Base-by-base conservation (phyloP, 495 filamentous ascomycete genomes). In the Platismatia glauca region DNA sequence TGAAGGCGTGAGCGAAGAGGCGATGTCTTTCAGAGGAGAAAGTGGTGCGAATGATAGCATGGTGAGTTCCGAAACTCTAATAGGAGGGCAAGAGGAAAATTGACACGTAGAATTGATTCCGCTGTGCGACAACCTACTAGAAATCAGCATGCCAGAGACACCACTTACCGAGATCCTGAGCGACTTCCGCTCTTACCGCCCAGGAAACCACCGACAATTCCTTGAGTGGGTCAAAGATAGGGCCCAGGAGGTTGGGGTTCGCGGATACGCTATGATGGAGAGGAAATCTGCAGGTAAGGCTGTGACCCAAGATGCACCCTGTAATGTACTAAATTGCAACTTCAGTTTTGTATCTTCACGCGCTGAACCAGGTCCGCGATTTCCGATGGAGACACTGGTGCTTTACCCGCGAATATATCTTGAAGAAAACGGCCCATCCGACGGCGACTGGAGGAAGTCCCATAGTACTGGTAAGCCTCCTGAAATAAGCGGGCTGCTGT, bases 381-480 rank as follows among this genome's bases (percentile, higher is more conserved):
- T 96, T 95, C 76, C 77, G 91, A 63, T 96, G 91, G 91, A 80
- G 91, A 5, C 91, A 95, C 69, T 96, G 91, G 91, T 85, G 91
- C 64, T 95, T 96, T 68, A 90, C 90, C n/a, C 78, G 90, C 27
- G 91, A 96, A 79, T 96, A 96, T 66, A 95, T 96, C 63, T 81
- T 96, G 60, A 89, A 89, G 69, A 81, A 85, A 62, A 94, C 89
- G 0, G 78, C 76, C 0, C 89, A 96, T 68, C 90, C 91, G 0
- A 93, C 88, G 34, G 91, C 91, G 7, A 96, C 91, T 0, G 91
- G 91, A 1, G 91, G 91, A 2, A 93, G 89, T 69, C 91, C 91
- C 1, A 95, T 96, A 62, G 88, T 96, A 16, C 93, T 88, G 24
- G 83, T 83, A 73, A 69, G 81, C 76, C 15, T 20, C 4, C 9